A percentile compares a stretch with the other conserved stretches of the same genome.
These are phyloP conservation scores for Arabidopsis lyrata DNA, from an alignment of 441 rosid genomes.

Conservation along the genomic window DNA sequence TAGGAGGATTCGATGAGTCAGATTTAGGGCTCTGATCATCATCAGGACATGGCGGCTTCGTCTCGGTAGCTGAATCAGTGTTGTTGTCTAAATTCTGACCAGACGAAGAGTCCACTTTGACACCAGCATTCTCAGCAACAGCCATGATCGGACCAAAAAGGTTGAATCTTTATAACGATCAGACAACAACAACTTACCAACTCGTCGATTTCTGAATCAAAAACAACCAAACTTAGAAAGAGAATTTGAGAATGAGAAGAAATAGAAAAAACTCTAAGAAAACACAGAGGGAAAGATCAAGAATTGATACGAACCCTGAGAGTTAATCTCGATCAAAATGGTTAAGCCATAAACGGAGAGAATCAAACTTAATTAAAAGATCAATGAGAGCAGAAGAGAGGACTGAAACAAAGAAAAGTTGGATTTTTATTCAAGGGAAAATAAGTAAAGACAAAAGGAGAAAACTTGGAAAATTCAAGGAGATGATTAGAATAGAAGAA, in stretches of 20 bases:
- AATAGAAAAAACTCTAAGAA: slow-evolving; percentile 8
- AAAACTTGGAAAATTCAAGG: slow-evolving; percentile 13
- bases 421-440: background rate
- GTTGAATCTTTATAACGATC: slow-evolving; percentile 25
- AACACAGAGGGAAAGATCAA: slow-evolving; percentile 22
- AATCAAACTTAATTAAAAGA: slow-evolving; percentile 44
- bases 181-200: slow-evolving; percentile 28
- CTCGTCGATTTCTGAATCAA: slow-evolving; percentile 47
- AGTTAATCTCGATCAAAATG: slow-evolving; percentile 45
- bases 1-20: slow-evolving; percentile 56
- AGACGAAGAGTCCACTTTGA: slow-evolving; percentile 59
- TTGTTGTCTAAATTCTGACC: slow-evolving; percentile 64
- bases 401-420: slow-evolving; percentile 29
- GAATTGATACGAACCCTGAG: slow-evolving; percentile 45
- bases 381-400: slow-evolving; percentile 46
- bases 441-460: background rate
- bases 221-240: slow-evolving; percentile 17
- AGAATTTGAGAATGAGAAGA: slow-evolving; percentile 32
- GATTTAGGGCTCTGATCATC: slow-evolving; percentile 57
- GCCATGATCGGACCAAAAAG: slow-evolving; percentile 70
- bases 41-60: slow-evolving; percentile 45
- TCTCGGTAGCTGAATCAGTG: slow-evolving; percentile 56
- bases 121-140: slow-evolving; percentile 87
- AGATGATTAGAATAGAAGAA: slow-evolving; percentile 30
- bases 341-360: slow-evolving; percentile 48